Base-by-base conservation (phyloP, 1,284 basidiomycete genomes). In the Ceratorhiza oryzae-sativae region DNA sequence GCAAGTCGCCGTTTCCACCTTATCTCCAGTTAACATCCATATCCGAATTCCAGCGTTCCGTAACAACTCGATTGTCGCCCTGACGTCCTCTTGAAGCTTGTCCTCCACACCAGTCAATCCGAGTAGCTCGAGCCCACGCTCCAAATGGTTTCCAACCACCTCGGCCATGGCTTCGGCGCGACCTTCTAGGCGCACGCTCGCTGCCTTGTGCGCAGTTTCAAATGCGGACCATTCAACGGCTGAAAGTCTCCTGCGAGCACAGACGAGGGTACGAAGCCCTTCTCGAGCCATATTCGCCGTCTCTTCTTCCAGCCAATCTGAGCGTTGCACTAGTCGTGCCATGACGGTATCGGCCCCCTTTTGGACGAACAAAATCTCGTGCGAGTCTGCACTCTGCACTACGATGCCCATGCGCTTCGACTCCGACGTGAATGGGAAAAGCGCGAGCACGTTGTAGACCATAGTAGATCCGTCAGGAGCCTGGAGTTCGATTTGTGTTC, bases 1-100 rank as follows among this genome's bases (percentile, higher is more conserved):
- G 81, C 96, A 98, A 36, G 96, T 93, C 6, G 97, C 97, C 1
- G 97, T 99, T 84, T 99, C 97, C 74, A 99, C 95, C 84, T 99
- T 99, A 82, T 99, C 97, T 0, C 97, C 97, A 0, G 97, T 99
- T 77, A 99, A 84, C 97, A 99, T 99, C 97, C 97, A 99, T 71
- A 99, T 98, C 84, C 95, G 98, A 81, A 99, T 90, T 1, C 97
- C 97, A 0, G 97, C 97, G 79, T 99, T 99, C 74, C 96, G 85
- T 75, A 99, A 81, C 59, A 98, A 79, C 81, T 99, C 97, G 73
- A 99, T 82, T 0, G 97, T 98, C 48, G 90, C 88, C 80, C 93
- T 96, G 76, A 99, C 97, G 46, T 97, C 96, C 73, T 98, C 97
- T 78, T 99, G 97, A 71, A 99, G 82, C 81, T 98, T 98, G 80